These are phyloP conservation scores for Rubus parviflorus DNA, from an alignment of 306 rosid species.

Conservation along the genomic window DNA sequence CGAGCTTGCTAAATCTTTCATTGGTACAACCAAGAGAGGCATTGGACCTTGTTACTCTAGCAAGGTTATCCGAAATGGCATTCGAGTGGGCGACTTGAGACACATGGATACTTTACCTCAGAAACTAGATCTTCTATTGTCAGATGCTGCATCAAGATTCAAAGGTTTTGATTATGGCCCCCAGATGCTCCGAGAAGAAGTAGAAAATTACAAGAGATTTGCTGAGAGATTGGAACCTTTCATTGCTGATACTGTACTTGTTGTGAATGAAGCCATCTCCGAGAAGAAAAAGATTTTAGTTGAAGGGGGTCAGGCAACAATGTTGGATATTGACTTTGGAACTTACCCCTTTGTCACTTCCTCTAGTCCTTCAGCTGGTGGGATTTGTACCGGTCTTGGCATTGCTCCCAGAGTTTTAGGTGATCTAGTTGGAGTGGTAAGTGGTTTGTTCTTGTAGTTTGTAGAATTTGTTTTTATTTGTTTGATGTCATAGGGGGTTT, in stretches of 20 bases:
- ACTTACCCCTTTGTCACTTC: conserved; percentile 97
- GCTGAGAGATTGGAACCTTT: conserved; percentile 93
- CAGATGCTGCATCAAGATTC: conserved; percentile 81
- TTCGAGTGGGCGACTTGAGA: conserved; percentile 86
- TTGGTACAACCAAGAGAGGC: conserved; percentile 98
- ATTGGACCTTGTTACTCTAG: conserved; percentile 95
- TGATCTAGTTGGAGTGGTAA: conserved; percentile 93
- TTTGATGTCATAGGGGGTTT: neutral
- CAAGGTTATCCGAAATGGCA: conserved; percentile 85
- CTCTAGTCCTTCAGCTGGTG: conserved; percentile 98
- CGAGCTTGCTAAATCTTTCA: conserved; percentile 88
- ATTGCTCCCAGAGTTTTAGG: conserved; percentile 92
- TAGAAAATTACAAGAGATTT: conserved; percentile 83
- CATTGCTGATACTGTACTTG: conserved; percentile 79
- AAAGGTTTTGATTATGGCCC: conserved; percentile 67
- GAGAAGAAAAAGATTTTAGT: conserved; percentile 82
- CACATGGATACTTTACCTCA: conserved; percentile 86
- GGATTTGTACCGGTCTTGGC: conserved; percentile 97
- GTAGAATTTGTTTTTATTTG: neutral
- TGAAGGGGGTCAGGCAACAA: conserved; percentile 98
- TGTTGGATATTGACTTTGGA: conserved; percentile 96
- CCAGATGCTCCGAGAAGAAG: conserved; percentile 73
- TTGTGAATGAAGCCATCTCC: conserved; percentile 74
- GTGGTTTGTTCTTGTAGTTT: conserved; percentile 27
- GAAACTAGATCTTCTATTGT: conserved; percentile 73